phyloP scores from a whole-genome alignment of 345 rosid genomes.

The Hibiscus tridactylites region DNA sequence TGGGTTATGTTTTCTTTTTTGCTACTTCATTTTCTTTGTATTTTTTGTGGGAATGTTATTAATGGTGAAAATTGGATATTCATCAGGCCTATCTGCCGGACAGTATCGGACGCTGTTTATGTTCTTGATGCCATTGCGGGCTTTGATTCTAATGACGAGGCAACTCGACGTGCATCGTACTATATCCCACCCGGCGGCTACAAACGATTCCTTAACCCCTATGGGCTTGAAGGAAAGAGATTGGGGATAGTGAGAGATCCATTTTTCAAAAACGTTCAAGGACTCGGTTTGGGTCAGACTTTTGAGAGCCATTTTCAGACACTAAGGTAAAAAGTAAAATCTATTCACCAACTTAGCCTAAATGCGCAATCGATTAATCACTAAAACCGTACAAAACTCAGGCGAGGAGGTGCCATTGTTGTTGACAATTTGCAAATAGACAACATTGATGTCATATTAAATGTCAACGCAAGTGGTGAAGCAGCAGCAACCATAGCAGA shows the following conservation, averaged over 20 bases:
- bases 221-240: constrained; percentile 51
- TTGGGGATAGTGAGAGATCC: constrained; percentile 39
- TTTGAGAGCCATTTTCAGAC: constrained; percentile 37
- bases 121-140: constrained; percentile 58
- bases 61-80: background rate
- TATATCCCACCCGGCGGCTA: constrained; percentile 49
- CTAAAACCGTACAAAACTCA: constrained; percentile 4
- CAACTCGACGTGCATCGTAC: constrained; percentile 31
- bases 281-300: constrained; percentile 1
- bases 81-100: constrained; percentile 50
- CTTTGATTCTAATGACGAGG: constrained; percentile 39
- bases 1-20: constrained; percentile 27
- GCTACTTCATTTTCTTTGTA: constrained; percentile 9
- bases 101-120: constrained; percentile 51
- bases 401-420: constrained; percentile 46
- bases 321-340: constrained; percentile 29
- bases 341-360: background rate
- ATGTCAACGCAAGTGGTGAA: constrained; percentile 28
- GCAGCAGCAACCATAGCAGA: constrained; percentile 31
- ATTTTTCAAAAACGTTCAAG: constrained; percentile 10
- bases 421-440: constrained; percentile 35
- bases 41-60: constrained; percentile 19
- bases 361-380: background rate
- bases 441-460: constrained; percentile 22
- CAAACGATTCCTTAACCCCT: constrained; percentile 33